phyloP scores from a whole-genome alignment of 176 grass and related monocot species.

The Leersia perrieri region DNA sequence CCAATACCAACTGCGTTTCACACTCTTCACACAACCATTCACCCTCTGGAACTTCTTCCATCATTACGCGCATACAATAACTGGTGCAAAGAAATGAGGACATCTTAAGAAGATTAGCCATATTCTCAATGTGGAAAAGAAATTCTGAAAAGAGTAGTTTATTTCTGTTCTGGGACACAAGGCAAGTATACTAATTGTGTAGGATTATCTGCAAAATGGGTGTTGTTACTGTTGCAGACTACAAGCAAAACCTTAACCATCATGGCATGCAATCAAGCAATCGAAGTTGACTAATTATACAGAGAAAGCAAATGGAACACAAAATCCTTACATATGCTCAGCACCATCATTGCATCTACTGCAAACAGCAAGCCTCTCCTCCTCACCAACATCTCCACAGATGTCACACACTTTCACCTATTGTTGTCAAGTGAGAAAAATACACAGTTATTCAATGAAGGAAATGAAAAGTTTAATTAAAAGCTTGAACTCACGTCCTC shows the following conservation, averaged over 20 bases:
- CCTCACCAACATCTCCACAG: conserved; percentile 87
- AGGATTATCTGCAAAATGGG: neutral
- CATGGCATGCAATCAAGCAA: neutral
- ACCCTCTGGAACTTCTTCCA: conserved; percentile 77
- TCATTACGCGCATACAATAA: conserved; percentile 83
- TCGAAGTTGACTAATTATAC: neutral
- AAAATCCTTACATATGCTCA: conserved; percentile 80
- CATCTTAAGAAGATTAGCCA: conserved; percentile 2
- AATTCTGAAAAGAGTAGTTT: neutral
- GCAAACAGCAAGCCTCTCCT: conserved; percentile 82
- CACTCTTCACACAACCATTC: conserved; percentile 98
- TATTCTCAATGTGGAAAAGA: conserved; percentile 8
- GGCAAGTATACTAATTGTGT: neutral
- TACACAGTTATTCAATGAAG: neutral
- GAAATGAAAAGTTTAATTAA: conserved; percentile 9
- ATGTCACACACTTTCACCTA: conserved; percentile 98
- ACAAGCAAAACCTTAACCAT: conserved; percentile 1
- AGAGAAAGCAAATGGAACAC: conserved; percentile 1
- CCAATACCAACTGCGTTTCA: conserved; percentile 51
- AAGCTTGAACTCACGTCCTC: conserved; percentile 65
- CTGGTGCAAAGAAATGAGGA: conserved; percentile 48
- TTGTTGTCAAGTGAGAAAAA: conserved; percentile 27
- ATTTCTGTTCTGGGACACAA: neutral
- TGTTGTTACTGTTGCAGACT: neutral
- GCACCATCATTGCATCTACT: conserved; percentile 92